Evolutionary conservation across 2,329 filamentous ascomycete species (phyloP), one percentile per base, ranked within the genome.

Genomic region (Fusarium sp.): DNA sequence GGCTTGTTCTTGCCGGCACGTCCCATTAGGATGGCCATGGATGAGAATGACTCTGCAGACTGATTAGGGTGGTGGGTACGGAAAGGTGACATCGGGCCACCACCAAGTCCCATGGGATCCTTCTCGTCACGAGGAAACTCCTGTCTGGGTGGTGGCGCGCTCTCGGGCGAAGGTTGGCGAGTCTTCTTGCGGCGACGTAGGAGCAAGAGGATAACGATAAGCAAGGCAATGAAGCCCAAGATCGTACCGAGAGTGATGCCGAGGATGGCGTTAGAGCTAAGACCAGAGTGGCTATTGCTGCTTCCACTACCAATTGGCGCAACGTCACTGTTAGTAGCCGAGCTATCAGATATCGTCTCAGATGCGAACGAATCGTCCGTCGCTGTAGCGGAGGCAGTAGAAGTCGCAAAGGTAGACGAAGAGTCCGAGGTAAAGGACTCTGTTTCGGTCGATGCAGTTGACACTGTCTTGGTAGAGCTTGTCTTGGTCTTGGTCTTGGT

Each of bases 241-340:
- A 97, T 89, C n/a, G 90, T 89, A 14, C 94, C 94, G 1, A 98
- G 84, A 0, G 92, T 92, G 50, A 92, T 92, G 33, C 92, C 94
- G 2, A 97, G 84, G 28, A 97, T 90, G 9, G 88, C 70, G 78
- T 85, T 82, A 75, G 82, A 75, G 60, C 77, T 75, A 48, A 78
- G 66, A n/a, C 73, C 76, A 39, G 79, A 77, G 24, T 76, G 74
- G 26, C 76, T 65, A 13, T 53, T 57, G 20, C 56, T 59, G 17
- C n/a, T 75, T 13, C 73, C 71, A 15, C 72, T 70, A n/a, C 75
- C 65, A 6, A 74, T 64, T 2, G 76, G 62, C 14, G 75, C 71
- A 10, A 71, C 64, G 41, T 68, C 67, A 15, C 71, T 72, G n/a
- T 64, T 64, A 19, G 71, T 66, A 43, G 72, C 71, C 14, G 71